Base-by-base conservation (phyloP, 2,329 filamentous ascomycete species). In the Diaporthe sp. region DNA sequence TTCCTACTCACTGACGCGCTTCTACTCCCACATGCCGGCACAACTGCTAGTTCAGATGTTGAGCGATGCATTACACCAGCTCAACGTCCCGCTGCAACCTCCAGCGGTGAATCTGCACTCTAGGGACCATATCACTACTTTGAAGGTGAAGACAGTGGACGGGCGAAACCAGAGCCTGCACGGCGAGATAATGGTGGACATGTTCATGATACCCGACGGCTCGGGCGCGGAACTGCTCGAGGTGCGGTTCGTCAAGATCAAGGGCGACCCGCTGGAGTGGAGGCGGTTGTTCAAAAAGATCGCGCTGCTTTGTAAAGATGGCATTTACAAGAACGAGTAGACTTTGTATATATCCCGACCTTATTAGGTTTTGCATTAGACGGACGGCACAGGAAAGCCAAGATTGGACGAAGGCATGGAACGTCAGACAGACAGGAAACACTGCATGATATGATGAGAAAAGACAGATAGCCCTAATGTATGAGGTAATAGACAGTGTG, bases 241-340 rank as follows among this genome's bases (percentile, higher is more conserved):
- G 83, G 94, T 98, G 39, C 90, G 95, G 71, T 98, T 99, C 82
- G 91, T 97, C 79, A 99, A 99, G 86, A 90, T 94, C 72, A 98
- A 98, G 86, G 97, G 97, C 8, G 97, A 99, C 86, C 97, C 97
- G 7, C 86, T 99, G 68, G 96, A 98, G 86, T 99, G 97, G 97
- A 91, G 97, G 76, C 89, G 97, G 46, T 95, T 99, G 83, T 99
- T 99, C 88, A 99, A 99, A 86, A 96, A 95, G 84, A 91, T 98
- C n/a, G 94, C 94, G 42, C 88, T 97, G 78, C 87, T 96, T 76
- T 97, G 96, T 85, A 94, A 94, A 82, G 95, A 98, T 82, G 95
- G 92, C 12, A 93, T 98, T 60, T 94, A 92, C 82, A 89, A 88
- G 78, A 90, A 90, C 62, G 86, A 90, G 75, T 77, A 67, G 67